phyloP scores from a whole-genome alignment of 148 eudicot genomes.

The Salicornia ramosissima region DNA sequence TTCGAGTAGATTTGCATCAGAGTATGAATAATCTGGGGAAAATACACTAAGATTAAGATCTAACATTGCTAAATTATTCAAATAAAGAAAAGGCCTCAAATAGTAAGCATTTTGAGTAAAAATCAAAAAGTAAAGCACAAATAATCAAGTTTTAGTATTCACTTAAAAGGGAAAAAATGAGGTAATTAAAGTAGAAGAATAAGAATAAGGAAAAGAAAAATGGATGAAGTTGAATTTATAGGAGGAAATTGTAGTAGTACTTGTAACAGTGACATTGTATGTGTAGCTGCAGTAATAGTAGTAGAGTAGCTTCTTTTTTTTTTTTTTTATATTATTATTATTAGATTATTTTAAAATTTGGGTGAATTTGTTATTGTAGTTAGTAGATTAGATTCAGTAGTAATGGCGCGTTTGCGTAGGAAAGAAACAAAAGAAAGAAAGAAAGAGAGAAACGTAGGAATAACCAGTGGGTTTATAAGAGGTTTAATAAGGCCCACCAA shows the following conservation, averaged over 20 bases:
- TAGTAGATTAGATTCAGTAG: too few species aligned
- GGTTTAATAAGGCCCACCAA: constrained; percentile 25
- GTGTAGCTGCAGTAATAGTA: background rate
- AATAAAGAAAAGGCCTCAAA: background rate
- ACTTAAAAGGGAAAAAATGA: too few species aligned
- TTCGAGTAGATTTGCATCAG: too few species aligned
- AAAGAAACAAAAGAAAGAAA: too few species aligned
- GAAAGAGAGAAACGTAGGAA: background rate
- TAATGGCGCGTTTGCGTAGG: background rate
- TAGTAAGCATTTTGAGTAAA: too few species aligned
- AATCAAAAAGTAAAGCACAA: too few species aligned
- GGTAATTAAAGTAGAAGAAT: too few species aligned
- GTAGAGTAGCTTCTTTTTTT: background rate
- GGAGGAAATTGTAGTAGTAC: background rate
- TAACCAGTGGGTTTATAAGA: constrained; percentile 32
- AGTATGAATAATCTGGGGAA: constrained; percentile 7
- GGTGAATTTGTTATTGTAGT: too few species aligned
- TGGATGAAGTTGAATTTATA: background rate
- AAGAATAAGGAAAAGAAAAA: too few species aligned
- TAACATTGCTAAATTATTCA: constrained; percentile 14
- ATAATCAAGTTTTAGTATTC: too few species aligned
- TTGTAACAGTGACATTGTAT: background rate
- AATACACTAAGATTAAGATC: constrained; percentile 26
- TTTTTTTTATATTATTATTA: too few species aligned
- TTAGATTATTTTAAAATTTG: too few species aligned